phyloP scores from a whole-genome alignment of 2,329 filamentous ascomycete genomes.

The Microsporum ferrugineum region DNA sequence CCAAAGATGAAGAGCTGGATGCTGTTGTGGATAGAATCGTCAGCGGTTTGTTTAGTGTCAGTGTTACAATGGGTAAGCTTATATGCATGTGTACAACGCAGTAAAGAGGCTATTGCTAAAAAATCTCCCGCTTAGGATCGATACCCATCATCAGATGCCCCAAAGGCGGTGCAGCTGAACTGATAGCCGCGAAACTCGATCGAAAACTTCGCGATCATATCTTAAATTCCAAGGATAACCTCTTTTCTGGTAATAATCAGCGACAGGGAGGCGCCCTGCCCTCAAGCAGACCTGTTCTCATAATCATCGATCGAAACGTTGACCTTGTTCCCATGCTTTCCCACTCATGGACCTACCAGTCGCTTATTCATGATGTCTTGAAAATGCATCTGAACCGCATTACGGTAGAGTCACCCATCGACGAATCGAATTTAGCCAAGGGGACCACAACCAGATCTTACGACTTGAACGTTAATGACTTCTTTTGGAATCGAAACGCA shows the following conservation, averaged over 20 bases:
- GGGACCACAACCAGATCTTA: slow-evolving; percentile 78
- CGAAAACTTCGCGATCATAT: slow-evolving; percentile 93
- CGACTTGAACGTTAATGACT: slow-evolving; percentile 79
- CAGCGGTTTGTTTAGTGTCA: slow-evolving; percentile 90
- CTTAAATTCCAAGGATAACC: slow-evolving; percentile 92
- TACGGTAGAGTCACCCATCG: slow-evolving; percentile 71
- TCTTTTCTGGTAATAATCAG: slow-evolving; percentile 59
- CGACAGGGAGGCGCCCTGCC: slow-evolving; percentile 49
- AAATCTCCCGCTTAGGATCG: slow-evolving; percentile 44
- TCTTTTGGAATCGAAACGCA: slow-evolving; percentile 93
- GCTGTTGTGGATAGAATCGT: slow-evolving; percentile 81
- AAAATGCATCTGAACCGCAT: slow-evolving; percentile 84
- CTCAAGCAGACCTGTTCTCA: slow-evolving; percentile 71
- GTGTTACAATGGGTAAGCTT: slow-evolving; percentile 82
- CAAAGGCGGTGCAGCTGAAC: slow-evolving; percentile 82
- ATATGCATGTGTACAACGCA: neutral
- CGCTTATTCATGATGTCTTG: slow-evolving; percentile 66
- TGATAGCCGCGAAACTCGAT: slow-evolving; percentile 88
- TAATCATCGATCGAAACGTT: slow-evolving; percentile 90
- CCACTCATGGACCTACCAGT: slow-evolving; percentile 87
- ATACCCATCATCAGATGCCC: slow-evolving; percentile 94
- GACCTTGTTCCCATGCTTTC: slow-evolving; percentile 98
- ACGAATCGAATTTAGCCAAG: slow-evolving; percentile 63
- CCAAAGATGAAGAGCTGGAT: slow-evolving; percentile 81
- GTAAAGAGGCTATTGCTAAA: neutral